These are phyloP conservation scores for Torulaspora quercuum DNA, from an alignment of 805 yeast species.

Conservation along the genomic window DNA sequence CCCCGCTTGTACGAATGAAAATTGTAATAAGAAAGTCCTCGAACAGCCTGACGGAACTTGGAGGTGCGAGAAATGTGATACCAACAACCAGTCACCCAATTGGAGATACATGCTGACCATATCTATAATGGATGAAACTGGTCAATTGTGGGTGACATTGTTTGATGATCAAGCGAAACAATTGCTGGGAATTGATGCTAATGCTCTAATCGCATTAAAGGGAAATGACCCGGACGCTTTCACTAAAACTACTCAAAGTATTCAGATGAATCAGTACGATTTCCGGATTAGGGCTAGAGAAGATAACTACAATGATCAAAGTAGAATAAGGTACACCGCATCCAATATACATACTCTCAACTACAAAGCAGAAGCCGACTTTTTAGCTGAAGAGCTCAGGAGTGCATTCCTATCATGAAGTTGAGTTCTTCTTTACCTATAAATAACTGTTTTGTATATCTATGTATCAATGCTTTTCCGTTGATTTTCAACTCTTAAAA, in stretches of 20 bases:
- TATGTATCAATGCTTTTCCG: not conserved
- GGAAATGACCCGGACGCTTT: constrained; percentile 49
- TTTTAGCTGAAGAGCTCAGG: constrained; percentile 42
- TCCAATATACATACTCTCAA: constrained; percentile 52
- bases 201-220: constrained; percentile 48
- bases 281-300: constrained; percentile 79
- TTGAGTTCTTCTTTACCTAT: no score
- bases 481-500: no score
- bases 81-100: constrained; percentile 61
- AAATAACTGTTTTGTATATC: not conserved
- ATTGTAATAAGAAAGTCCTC: constrained; percentile 80
- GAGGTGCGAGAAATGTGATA: constrained; percentile 92
- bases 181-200: constrained; percentile 62
- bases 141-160: constrained; percentile 79
- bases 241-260: constrained; percentile 43
- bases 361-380: constrained; percentile 57
- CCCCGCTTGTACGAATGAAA: constrained; percentile 78
- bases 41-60: constrained; percentile 71
- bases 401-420: constrained; percentile 19
- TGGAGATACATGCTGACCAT: constrained; percentile 78
- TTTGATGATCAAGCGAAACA: constrained; percentile 81
- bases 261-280: constrained; percentile 63
- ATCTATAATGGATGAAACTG: constrained; percentile 74
- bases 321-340: constrained; percentile 71
- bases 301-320: constrained; percentile 77